These are phyloP conservation scores for Hymenoscyphus occultus DNA, from an alignment of 2,329 filamentous ascomycete genomes.

Conservation along the genomic window DNA sequence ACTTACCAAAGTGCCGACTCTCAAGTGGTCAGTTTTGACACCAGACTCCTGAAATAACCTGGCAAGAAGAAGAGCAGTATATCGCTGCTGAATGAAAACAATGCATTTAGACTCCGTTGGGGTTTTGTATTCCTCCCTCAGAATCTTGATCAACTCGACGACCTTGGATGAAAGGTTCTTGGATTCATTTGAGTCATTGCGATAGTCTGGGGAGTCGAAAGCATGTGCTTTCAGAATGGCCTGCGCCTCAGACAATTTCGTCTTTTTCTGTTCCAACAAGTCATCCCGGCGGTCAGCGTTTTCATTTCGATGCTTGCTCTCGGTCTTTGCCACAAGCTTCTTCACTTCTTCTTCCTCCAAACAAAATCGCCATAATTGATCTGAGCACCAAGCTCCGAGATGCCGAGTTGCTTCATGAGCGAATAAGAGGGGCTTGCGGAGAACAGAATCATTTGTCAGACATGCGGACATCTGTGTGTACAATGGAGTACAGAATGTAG, in stretches of 20 bases:
- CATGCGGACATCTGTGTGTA: conserved; percentile 53
- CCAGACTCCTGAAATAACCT: conserved; percentile 59
- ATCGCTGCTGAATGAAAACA: conserved; percentile 78
- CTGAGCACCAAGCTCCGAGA: conserved; percentile 81
- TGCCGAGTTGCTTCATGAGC: conserved; percentile 59
- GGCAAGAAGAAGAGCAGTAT: conserved; percentile 71
- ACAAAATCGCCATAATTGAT: conserved; percentile 73
- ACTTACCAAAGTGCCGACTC: conserved; percentile 59
- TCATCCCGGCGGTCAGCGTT: conserved; percentile 33
- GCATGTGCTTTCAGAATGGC: conserved; percentile 52
- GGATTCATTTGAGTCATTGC: conserved; percentile 11
- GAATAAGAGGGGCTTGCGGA: conserved; percentile 45
- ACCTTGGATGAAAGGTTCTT: conserved; percentile 70
- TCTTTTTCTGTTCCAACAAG: conserved; percentile 51
- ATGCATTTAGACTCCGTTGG: conserved; percentile 68
- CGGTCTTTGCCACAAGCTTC: conserved; percentile 58
- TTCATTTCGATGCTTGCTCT: conserved; percentile 39
- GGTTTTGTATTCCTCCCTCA: conserved; percentile 61
- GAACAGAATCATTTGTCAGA: conserved; percentile 45
- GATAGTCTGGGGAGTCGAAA: conserved; percentile 41
- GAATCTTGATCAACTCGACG: conserved; percentile 54
- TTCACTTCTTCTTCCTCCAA: conserved; percentile 60
- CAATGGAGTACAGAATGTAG: conserved; percentile 61
- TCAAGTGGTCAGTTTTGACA: conserved; percentile 57
- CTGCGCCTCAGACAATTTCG: conserved; percentile 56